A percentile compares a stretch with the other conserved stretches of the same genome.
These are phyloP conservation scores for Aspergillus floridensis DNA, from an alignment of 2,329 filamentous ascomycete species.

Conservation along the genomic window DNA sequence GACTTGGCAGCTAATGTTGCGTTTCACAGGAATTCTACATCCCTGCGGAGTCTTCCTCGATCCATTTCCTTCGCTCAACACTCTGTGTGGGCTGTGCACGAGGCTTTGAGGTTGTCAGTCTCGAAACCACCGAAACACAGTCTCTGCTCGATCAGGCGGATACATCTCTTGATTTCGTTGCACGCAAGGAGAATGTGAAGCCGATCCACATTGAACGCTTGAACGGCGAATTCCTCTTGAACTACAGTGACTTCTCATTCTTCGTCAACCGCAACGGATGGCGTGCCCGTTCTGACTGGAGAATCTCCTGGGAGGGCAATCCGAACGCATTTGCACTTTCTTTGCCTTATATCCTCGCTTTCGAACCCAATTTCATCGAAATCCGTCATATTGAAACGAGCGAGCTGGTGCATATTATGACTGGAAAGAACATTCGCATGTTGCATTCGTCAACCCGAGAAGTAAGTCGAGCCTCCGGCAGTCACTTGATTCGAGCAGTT, in stretches of 20 bases:
- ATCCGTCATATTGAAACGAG: conserved; percentile 92
- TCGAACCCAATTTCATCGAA: conserved; percentile 97
- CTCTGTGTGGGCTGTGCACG: conserved; percentile 93
- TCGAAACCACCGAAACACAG: conserved; percentile 97
- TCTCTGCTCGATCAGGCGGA: conserved; percentile 95
- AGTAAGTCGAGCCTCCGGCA: conserved; percentile 55
- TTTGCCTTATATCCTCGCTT: conserved; percentile 94
- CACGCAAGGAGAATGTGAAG: conserved; percentile 86
- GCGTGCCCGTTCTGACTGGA: conserved; percentile 93
- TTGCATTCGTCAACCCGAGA: conserved; percentile 95
- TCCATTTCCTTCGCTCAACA: conserved; percentile 95
- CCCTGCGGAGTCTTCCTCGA: conserved; percentile 94
- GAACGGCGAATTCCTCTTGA: conserved; percentile 94
- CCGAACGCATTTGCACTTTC: conserved; percentile 91
- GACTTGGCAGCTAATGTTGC: conserved; percentile 15
- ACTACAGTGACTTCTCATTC: conserved; percentile 98
- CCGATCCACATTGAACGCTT: conserved; percentile 97
- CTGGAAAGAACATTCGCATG: conserved; percentile 95
- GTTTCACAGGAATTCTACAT: conserved; percentile 81
- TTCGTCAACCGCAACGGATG: conserved; percentile 98
- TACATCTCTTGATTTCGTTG: conserved; percentile 95
- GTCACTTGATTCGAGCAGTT: neutral
- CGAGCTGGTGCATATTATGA: conserved; percentile 87
- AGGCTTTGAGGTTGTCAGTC: conserved; percentile 93
- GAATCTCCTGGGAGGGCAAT: conserved; percentile 94